phyloP scores from a whole-genome alignment of 345 rosid genomes.

The Noccaea bulbosa region DNA sequence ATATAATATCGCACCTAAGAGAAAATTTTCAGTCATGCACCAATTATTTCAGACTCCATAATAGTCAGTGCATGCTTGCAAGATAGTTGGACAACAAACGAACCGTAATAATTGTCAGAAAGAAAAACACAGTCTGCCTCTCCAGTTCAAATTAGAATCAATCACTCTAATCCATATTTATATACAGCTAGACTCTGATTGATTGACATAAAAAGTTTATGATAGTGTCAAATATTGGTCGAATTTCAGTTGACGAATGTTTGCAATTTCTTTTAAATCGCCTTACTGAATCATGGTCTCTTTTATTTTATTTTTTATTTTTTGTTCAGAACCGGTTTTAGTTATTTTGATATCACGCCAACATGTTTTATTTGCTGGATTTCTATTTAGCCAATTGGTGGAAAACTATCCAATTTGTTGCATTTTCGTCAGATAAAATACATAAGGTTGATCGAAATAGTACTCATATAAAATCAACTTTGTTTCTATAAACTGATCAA shows the following conservation, averaged over 20 bases:
- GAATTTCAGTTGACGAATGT: neutral
- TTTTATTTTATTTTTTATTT: neutral
- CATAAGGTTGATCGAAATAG: neutral
- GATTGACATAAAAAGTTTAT: neutral
- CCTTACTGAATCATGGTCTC: neutral
- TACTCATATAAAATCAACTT: neutral
- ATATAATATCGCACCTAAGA: neutral
- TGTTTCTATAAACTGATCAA: neutral
- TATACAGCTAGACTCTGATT: neutral
- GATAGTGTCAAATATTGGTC: neutral
- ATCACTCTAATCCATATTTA: too few species aligned
- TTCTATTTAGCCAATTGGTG: neutral
- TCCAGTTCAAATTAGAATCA: neutral
- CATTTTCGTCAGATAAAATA: neutral
- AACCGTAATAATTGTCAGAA: neutral
- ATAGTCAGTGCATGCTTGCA: neutral
- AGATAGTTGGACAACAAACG: constrained; percentile 3
- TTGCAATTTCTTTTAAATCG: neutral
- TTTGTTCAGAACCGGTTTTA: too few species aligned
- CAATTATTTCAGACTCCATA: neutral
- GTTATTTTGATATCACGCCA: too few species aligned
- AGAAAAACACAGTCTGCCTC: neutral
- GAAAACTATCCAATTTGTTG: neutral
- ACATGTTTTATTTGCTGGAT: neutral
- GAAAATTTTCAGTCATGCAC: neutral